Evolutionary conservation across 305 asterid species (phyloP), one percentile per base, ranked within the genome.

Genomic region (Salvia sclarea): DNA sequence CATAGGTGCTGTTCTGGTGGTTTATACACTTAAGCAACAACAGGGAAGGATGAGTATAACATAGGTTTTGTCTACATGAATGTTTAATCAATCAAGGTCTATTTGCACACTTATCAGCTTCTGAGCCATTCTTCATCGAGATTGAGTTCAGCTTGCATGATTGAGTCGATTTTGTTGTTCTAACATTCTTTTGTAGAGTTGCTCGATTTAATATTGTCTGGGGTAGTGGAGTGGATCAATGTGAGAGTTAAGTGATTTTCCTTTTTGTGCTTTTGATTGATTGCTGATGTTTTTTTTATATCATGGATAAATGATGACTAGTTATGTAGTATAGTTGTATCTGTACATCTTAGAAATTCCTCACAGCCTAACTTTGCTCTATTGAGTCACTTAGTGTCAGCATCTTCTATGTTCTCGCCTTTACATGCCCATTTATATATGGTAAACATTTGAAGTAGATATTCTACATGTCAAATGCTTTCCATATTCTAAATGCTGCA

Each of bases 301-400:
- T 12, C 48, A 4, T 10, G 12, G 31, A 4, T 2, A 33, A 1
- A 4, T 35, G 64, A 33, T 35, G 47, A 17, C 31, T 35, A 48
- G 17, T 5, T 58, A 16, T 35, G 9, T 35, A 40, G 45, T 60
- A 38, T 38, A 37, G 25, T 40, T 58, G 28, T 58, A 59, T 22
- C 11, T 21, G 43, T 45, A 55, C 57, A 47, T 69, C 22, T 35
- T 72, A 68, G 45, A 21, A 25, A 38, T 12, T 49, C 41, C 50
- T 13, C 16, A 8, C 21, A 1, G 6, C 18, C 47, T 61, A 33
- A 16, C 56, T 22, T 52, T 24, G 20, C 13, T 58, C n/a, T 50
- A 41, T 40, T 62, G 62, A n/a, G 49, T 67, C 28, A 49, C 22
- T 73, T 43, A 25, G 57, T 9, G 52, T 58, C 21, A 25, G 16